Base-by-base conservation (phyloP, 129 eudicot genomes). In the Glebionis coronaria region DNA sequence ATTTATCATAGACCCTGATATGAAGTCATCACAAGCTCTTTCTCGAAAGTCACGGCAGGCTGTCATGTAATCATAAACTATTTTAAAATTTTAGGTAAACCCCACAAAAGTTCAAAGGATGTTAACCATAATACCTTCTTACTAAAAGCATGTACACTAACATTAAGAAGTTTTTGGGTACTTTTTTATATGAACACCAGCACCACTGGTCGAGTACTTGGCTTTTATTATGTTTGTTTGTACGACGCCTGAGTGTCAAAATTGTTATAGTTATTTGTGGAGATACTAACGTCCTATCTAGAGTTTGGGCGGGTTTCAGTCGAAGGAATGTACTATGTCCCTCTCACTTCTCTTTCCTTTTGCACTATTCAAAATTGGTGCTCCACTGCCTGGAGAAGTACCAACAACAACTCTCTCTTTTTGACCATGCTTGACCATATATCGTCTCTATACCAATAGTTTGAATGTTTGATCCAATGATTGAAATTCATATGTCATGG, bases 1-100 rank as follows among this genome's bases (percentile, higher is more conserved):
- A 66, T 93, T 93, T 76, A 81, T 89, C 95, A 93, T 71, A 16
- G 88, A 84, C 28, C 98, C 71, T 93, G 97, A 74, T 93, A 97
- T 21, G 98, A 88, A 19, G 98, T 93, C 98, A 93, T 93, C 61
- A 88, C 76, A 47, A 86, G 63, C 79, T 93, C 98, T 58, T 88
- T 88, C 74, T 78, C 90, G 55, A 93, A 84, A 4, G 97, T 82
- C 72, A 88, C 98, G 0, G 71, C 60, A 76, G 76, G 90, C 96
- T 88, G 91, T 54, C 64, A 65, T 53, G n/a, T n/a, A n/a, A 45
- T 68, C 10, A 14, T 20, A 12, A 20, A 20, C 12, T 6, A 55
- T 5, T 20, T 55, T 55, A 46, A 46, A 4, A 46, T 12, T 46
- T 28, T 51, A 7, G 5, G 16, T 16, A 51, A 10, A 51, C 23